phyloP scores from a whole-genome alignment of 225 moss, liverwort and hornwort species.

The Bryum argenteum region DNA sequence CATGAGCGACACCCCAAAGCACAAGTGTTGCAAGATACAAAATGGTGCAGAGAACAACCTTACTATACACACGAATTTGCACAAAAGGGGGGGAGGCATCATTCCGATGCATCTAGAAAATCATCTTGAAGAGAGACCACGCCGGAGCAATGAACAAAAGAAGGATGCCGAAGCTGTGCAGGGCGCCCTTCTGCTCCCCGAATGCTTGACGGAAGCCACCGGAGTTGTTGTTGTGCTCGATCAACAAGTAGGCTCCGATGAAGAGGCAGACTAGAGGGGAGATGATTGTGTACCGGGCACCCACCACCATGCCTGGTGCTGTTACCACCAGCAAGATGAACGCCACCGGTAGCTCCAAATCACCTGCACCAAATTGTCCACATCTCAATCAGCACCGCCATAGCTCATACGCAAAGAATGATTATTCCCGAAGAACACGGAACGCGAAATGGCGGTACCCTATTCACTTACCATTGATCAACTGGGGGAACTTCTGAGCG shows the following conservation, averaged over 20 bases:
- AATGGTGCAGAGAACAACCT: conserved; percentile 19
- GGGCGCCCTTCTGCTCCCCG: conserved; percentile 38
- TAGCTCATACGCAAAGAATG: neutral
- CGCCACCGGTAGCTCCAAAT: conserved; percentile 52
- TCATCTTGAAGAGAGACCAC: conserved; percentile 25
- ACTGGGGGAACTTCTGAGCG: conserved; percentile 40
- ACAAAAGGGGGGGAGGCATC: neutral
- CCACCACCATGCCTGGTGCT: conserved; percentile 32
- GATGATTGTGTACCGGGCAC: neutral
- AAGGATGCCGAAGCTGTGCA: conserved; percentile 51
- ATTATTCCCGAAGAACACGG: no score
- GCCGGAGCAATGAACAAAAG: conserved; percentile 51
- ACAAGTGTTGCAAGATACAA: conserved; percentile 24
- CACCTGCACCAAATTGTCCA: conserved; percentile 32
- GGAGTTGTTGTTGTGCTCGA: conserved; percentile 42
- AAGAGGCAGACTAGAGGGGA: conserved; percentile 19
- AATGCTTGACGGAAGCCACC: conserved; percentile 59
- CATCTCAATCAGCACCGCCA: neutral
- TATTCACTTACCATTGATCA: conserved; percentile 38
- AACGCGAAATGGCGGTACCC: neutral
- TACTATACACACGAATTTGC: conserved; percentile 15
- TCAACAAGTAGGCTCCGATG: conserved; percentile 45
- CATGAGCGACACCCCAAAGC: conserved; percentile 24
- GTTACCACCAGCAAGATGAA: conserved; percentile 54
- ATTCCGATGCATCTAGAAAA: conserved; percentile 6